Base-by-base conservation (phyloP, 23 red algal species). In the Pyropia yezoensis region DNA sequence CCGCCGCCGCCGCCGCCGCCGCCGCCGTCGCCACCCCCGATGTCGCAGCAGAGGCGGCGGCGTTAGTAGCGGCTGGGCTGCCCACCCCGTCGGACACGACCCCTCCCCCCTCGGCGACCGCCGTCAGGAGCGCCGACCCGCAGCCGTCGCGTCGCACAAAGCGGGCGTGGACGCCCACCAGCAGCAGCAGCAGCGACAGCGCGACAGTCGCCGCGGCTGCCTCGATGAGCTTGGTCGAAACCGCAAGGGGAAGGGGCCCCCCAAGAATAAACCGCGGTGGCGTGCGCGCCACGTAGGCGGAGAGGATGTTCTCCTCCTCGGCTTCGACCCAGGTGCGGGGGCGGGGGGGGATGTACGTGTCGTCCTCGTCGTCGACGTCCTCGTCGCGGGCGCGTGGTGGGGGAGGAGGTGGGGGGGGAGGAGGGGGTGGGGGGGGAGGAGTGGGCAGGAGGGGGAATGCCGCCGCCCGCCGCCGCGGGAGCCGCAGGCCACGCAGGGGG, bases 131-230 rank as follows among this genome's bases (percentile, higher is more conserved):
- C 18, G 65, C 61, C 25, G 61, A 12, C 1, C 57, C 90, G 59
- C 90, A 95, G 7, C 82, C 81, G 18, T 66, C 27, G 22, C 74
- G 61, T 1, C 72, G 52, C 13, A 95, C 90, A 65, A 87, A 95
- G 23, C 78, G 74, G 14, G 83, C 17, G 58, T 88, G 82, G 14
- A 96, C 30, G 21, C 54, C 70, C 39, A 59, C 71, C 32, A 88
- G 33, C 7, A 82, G 76, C 39, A 69, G 50, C 23, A 89, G 83
- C 17, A 89, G 58, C 50, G 67, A 26, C 33, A 96, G 57, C 34
- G 91, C 77, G 27, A 71, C 58, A 29, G 88, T 20, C 14, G 70
- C 71, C 32, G 81, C 63, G 21, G 76, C 54, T 1, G 63, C 18
- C 59, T 88, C 83, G 11, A 88, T 50, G 13, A 66, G 45, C 6